Base-by-base conservation (phyloP, 768 basidiomycete genomes). In the Galerina marginata region DNA sequence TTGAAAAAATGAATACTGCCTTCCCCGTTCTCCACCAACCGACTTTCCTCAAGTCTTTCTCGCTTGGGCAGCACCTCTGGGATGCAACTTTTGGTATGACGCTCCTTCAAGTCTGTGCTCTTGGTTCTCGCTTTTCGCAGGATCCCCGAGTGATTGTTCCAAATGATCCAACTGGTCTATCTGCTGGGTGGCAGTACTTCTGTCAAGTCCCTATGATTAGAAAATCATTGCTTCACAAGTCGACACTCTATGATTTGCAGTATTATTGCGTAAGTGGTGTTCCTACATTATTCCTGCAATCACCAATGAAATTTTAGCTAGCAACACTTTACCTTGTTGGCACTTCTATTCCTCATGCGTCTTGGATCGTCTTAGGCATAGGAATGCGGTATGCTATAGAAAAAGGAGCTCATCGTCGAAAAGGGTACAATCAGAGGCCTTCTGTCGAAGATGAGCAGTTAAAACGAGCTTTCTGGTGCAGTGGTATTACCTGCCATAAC, bases 181-280 rank as follows among this genome's bases (percentile, higher is more conserved):
- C 83, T 9, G 71, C 79, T 20, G 87, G 87, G 0, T 90, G 86
- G 86, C 80, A 81, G 64, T 90, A 81, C 67, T 84, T 86, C 60
- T 67, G 74, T 23, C 87, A 90, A 70, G 83, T 92, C 4, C 83
- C 88, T 54, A 78, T 85, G 59, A 79, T 88, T 54, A 81, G 85
- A 59, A 84, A 83, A 69, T 81, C 79, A 0, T 72, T 91, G 37
- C 77, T 89, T 16, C 78, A 83, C 0, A 80, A 82, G 11, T 83
- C 89, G 2, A 77, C 81, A 5, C 66, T 94, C 54, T 86, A 86
- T 68, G 91, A 92, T 65, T 74, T 96, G 23, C 93, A 96, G 69
- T 80, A 80, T 20, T 86, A 86, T 66, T 79, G 81, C 67, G 87
- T 88, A 69, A 58, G 83, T 69, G 25, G n/a, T 3, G 43, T 26